Base-by-base conservation (phyloP, 441 rosid species). In the Erodium trifolium region DNA sequence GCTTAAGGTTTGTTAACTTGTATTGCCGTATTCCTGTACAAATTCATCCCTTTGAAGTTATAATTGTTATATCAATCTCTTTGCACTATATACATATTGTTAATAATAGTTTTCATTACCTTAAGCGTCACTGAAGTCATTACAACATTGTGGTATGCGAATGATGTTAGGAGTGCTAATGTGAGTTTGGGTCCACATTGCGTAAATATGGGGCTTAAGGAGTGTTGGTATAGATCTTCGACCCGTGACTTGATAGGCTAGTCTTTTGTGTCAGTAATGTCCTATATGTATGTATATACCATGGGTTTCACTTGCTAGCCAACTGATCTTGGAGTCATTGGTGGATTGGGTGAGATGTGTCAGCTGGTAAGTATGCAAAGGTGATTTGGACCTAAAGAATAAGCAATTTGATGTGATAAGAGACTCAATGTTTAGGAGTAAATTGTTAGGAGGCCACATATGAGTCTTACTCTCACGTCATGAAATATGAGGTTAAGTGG, bases 1-100 rank as follows among this genome's bases (percentile, higher is more conserved):
- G 96, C 73, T 78, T 93, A 79, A 89, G 99, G 99, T 91, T 70
- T 73, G 72, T 64, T 45, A 37, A 37, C 29, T 68, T 18, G 66
- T 37, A 2, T 16, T 73, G n/a, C 9, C 39, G 9, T 69, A n/a
- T 17, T 34, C 17, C 7, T 51, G 53, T 2, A 6, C 39, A 17
- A 19, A 66, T 31, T 5, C 59, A 5, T 23, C 34, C 2, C 4
- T 13, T 9, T 66, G 19, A 2, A 0, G 49, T 65, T 31, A 63
- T 41, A 43, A 12, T 53, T 13, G 60, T 14, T n/a, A n/a, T 19
- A 16, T 11, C 39, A 19, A 1, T 67, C 19, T 69, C 41, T 37
- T 37, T 14, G 10, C 62, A 55, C 6, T 55, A 4, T 17, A 55
- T 16, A 11, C 5, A 55, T 55, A 13, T 14, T 55, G 9, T 16